These are phyloP conservation scores for Dendrostoma leiphaemia DNA, from an alignment of 2,329 filamentous ascomycete species.

Conservation along the genomic window DNA sequence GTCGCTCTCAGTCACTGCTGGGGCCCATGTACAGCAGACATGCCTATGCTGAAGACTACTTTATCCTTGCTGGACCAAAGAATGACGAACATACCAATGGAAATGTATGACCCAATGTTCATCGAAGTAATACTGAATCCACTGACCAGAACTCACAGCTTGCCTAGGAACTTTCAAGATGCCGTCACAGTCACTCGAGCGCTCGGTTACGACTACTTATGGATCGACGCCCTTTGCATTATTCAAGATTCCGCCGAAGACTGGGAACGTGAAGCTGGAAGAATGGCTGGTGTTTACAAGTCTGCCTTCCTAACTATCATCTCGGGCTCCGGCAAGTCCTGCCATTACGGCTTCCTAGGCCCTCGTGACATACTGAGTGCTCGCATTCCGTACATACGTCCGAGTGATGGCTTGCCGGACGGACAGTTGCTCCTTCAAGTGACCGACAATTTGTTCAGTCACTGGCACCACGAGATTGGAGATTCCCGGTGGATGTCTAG, in stretches of 20 bases:
- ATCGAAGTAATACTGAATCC: neutral
- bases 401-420: neutral
- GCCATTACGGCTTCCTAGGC: neutral
- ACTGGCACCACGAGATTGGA: neutral
- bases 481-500: neutral
- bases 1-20: neutral
- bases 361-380: neutral
- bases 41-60: neutral
- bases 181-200: neutral
- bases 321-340: neutral
- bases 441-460: neutral
- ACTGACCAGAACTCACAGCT: neutral
- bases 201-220: neutral
- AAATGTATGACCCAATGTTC: neutral
- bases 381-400: neutral
- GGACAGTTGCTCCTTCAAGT: neutral
- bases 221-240: slow-evolving; percentile 14
- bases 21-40: neutral
- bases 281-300: neutral
- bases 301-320: neutral
- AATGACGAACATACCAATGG: neutral
- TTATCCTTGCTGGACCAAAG: neutral
- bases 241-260: slow-evolving; percentile 1
- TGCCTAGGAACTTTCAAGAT: neutral
- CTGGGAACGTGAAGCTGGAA: slow-evolving; percentile 25